Evolutionary conservation across 768 basidiomycete species (phyloP), one percentile per base, ranked within the genome.

Genomic region (Russula emetica): DNA sequence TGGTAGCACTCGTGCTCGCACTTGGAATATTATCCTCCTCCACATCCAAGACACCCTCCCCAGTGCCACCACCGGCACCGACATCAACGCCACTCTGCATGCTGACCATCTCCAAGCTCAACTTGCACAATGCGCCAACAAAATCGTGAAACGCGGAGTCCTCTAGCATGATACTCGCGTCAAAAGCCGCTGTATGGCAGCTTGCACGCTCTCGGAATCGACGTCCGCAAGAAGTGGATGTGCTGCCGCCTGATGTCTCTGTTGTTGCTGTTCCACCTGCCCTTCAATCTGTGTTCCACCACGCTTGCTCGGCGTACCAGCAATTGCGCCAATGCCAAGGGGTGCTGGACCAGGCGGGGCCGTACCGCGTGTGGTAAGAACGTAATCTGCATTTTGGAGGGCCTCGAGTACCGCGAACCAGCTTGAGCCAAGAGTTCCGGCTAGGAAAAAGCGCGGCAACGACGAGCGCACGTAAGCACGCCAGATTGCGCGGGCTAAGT

Each of bases 401-500:
- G 89, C 85, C 71, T 98, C 95, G 58, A 98, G 78, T 10, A 98
- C 83, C 51, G 87, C 82, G 73, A 92, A 96, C 96, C 96, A 98
- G 64, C 89, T 92, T 62, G 86, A 82, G n/a, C 87, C 93, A 7
- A 97, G 81, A 61, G 87, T 88, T 0, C 90, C 91, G 0, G 92
- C 90, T 10, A 98, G 80, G 72, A 90, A 90, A n/a, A 30, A 92
- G 76, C 1, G 90, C 86, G 65, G 87, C 87, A 0, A 83, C 80
- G 9, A 97, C 79, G 60, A 94, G 77, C 1, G 91, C 87, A 67
- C 92, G 92, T 58, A 98, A 75, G 72, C 96, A 98, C 0, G 92
- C 89, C 67, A 97, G 79, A 70, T 99, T 99, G 32, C 94, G 80
- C 68, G 94, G 89, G 0, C 91, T 94, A 11, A 99, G 76, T 4